Conservation (phyloP, 768 basidiomycete genomes). For the Lanmaoa pseudosensibilis region DNA sequence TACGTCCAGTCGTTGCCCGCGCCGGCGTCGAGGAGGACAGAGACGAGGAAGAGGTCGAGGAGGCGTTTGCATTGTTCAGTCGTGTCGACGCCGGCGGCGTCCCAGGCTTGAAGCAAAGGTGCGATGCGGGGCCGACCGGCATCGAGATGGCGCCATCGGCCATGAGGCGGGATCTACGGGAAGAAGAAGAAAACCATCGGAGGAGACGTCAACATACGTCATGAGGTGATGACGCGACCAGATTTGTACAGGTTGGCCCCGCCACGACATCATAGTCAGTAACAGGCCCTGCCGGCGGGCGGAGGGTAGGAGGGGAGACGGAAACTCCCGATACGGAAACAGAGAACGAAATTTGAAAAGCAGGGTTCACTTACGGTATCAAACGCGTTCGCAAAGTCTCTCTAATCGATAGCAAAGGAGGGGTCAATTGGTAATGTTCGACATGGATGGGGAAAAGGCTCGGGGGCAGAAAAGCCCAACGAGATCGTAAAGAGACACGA, state of each 20-base stretch:
- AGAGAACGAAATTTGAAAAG: background rate
- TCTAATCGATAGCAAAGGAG: constrained; percentile 41
- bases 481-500: background rate
- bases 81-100: constrained; percentile 37
- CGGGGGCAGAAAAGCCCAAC: background rate
- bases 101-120: constrained; percentile 61
- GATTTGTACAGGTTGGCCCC: too few species aligned
- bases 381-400: constrained; percentile 77
- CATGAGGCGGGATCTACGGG: constrained; percentile 77
- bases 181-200: background rate
- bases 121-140: constrained; percentile 62
- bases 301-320: constrained; percentile 3
- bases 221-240: too few species aligned
- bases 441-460: background rate
- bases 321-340: background rate
- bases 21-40: constrained; percentile 92
- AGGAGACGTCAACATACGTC: constrained; percentile 1
- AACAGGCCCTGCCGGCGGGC: background rate
- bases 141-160: constrained; percentile 89
- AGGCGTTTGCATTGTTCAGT: constrained; percentile 70
- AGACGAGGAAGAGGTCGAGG: constrained; percentile 87
- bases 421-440: constrained; percentile 2
- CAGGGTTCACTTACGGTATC: constrained; percentile 45
- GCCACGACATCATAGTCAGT: background rate
- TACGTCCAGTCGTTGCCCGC: constrained; percentile 85